phyloP scores from a whole-genome alignment of 306 rosid genomes.

The Mimosa pudica region DNA sequence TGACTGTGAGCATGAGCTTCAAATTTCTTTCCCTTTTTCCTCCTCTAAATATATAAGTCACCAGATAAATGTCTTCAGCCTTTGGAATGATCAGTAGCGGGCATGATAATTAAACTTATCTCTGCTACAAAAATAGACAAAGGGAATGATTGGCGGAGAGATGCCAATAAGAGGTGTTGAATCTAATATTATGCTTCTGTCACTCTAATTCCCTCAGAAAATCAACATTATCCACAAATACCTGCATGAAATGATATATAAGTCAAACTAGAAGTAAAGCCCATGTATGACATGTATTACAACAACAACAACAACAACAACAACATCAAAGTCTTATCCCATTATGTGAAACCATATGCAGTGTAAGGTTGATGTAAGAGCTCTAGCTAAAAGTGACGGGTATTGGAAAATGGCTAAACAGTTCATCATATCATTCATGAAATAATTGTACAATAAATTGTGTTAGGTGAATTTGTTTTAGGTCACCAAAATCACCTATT shows the following conservation, averaged over 20 bases:
- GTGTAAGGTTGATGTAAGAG: neutral
- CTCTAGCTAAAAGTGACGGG: neutral
- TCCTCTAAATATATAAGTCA: neutral
- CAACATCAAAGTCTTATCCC: too few relatives aligned
- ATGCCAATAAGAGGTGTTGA: slow-evolving; percentile 26
- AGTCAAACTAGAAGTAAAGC: slow-evolving; percentile 15
- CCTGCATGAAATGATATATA: slow-evolving; percentile 45
- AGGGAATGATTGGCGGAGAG: neutral
- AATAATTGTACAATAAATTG: slow-evolving; percentile 2
- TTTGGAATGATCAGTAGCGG: neutral
- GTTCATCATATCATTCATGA: neutral
- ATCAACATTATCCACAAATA: slow-evolving; percentile 67
- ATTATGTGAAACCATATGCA: neutral
- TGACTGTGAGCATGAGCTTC: neutral
- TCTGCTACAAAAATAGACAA: neutral
- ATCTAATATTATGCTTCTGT: slow-evolving; percentile 30
- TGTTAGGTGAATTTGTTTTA: neutral
- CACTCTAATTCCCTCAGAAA: slow-evolving; percentile 70
- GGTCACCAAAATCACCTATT: slow-evolving; percentile 1
- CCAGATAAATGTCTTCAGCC: neutral
- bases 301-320: too few relatives aligned
- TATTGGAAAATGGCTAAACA: neutral
- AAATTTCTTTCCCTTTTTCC: neutral
- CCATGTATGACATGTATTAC: neutral
- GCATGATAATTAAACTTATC: neutral